These are phyloP conservation scores for Yamadazyma akitaensis DNA, from an alignment of 805 yeast genomes.

Conservation along the genomic window DNA sequence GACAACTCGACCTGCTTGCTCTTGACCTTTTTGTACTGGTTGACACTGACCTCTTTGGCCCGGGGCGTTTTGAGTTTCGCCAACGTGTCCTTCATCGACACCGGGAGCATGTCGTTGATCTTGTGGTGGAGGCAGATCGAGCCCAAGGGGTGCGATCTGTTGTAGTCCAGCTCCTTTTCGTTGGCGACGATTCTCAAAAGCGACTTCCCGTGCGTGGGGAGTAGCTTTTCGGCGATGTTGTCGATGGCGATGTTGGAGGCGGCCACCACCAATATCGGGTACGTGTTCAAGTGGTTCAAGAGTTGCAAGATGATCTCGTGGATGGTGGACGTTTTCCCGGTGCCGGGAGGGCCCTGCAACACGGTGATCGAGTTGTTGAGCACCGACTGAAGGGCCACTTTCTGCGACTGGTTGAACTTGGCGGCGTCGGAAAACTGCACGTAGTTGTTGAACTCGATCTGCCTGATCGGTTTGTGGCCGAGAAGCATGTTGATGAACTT, in stretches of 20 bases:
- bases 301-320: constrained; percentile 49
- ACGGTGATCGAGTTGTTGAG: constrained; percentile 49
- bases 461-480: constrained; percentile 53
- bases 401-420: constrained; percentile 54
- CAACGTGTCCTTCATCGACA: constrained; percentile 39
- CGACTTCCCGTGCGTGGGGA: constrained; percentile 47
- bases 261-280: constrained; percentile 69
- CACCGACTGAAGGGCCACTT: constrained; percentile 52
- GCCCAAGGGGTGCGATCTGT: constrained; percentile 51
- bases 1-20: constrained; percentile 43
- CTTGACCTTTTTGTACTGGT: constrained; percentile 49
- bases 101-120: constrained; percentile 48
- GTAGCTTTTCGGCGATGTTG: constrained; percentile 67
- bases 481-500: constrained; percentile 51
- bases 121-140: constrained; percentile 64
- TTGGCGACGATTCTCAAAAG: constrained; percentile 57
- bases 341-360: constrained; percentile 66
- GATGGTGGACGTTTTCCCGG: constrained; percentile 45
- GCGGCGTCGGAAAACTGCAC: constrained; percentile 47
- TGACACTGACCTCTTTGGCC: constrained; percentile 34
- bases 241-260: constrained; percentile 76
- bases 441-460: constrained; percentile 55
- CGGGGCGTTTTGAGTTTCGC: constrained; percentile 42
- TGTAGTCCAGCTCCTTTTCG: constrained; percentile 62
- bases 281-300: constrained; percentile 50